These are phyloP conservation scores for Neophaeococcomyces mojaviensis DNA, from an alignment of 2,329 filamentous ascomycete genomes.

Conservation along the genomic window DNA sequence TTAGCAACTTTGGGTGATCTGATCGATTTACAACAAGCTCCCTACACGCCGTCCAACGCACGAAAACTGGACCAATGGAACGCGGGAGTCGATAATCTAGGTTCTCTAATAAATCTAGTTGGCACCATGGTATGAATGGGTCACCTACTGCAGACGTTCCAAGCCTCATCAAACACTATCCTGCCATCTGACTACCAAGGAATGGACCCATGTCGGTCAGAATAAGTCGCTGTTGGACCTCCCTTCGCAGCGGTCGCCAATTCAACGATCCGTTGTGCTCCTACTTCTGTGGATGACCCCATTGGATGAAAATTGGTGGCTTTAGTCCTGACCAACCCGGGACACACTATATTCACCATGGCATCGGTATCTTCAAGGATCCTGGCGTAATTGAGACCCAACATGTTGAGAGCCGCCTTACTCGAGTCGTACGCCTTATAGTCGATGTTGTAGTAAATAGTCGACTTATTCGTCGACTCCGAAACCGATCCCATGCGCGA, in stretches of 20 bases:
- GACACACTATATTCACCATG: conserved; percentile 12
- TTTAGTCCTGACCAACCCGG: conserved; percentile 10
- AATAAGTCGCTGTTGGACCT: conserved; percentile 12
- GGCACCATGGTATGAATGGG: no score
- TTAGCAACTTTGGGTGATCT: no score
- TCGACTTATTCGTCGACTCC: conserved; percentile 24
- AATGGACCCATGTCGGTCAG: conserved; percentile 9
- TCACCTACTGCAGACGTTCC: no score
- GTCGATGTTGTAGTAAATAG: conserved; percentile 23
- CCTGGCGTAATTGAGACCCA: conserved; percentile 19
- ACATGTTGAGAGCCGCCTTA: conserved; percentile 40
- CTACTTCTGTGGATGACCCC: conserved; percentile 10
- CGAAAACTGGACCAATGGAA: no score
- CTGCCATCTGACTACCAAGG: conserved; percentile 5
- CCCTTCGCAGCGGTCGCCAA: conserved; percentile 6
- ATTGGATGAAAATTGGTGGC: background rate
- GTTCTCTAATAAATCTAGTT: no score
- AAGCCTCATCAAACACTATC: no score
- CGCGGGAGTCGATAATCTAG: no score
- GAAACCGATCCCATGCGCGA: conserved; percentile 31
- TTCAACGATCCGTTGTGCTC: conserved; percentile 13
- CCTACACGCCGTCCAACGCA: no score
- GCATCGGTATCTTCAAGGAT: conserved; percentile 9
- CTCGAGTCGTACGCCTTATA: conserved; percentile 33
- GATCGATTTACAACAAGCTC: no score